These are phyloP conservation scores for Schizothecium vesticola DNA, from an alignment of 495 filamentous ascomycete genomes.

Conservation along the genomic window DNA sequence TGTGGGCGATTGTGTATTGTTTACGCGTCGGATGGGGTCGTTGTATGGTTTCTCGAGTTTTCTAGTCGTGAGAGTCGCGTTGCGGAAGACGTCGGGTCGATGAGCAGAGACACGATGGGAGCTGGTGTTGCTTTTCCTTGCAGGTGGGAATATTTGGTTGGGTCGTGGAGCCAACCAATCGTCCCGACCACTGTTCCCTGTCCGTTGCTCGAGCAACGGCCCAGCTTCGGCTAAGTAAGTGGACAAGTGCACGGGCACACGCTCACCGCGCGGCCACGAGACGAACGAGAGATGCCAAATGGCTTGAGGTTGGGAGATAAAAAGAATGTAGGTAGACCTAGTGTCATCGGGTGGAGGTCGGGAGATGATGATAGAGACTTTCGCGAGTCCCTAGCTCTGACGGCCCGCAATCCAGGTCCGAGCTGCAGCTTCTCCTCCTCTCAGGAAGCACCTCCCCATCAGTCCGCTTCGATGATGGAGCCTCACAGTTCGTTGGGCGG, in stretches of 20 bases:
- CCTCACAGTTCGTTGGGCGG: not conserved
- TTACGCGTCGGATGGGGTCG: conserved; percentile 31
- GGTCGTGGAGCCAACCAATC: conserved; percentile 21
- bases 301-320: not conserved
- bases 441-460: not conserved
- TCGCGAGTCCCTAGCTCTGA: not conserved
- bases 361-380: not conserved
- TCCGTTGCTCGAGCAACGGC: conserved; percentile 26
- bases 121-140: conserved; percentile 18
- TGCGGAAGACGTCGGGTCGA: conserved; percentile 19
- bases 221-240: conserved; percentile 4
- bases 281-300: not conserved
- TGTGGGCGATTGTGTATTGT: conserved; percentile 24
- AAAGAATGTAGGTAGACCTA: not conserved
- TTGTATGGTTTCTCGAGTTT: conserved; percentile 23
- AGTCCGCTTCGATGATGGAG: not conserved
- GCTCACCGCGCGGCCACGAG: not conserved
- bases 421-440: not conserved
- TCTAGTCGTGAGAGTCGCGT: conserved; percentile 17
- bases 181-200: not conserved
- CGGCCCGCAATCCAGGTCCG: not conserved
- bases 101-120: not conserved
- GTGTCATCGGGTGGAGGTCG: not conserved
- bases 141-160: conserved; percentile 24
- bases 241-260: not conserved